Percentiles rank a stretch among this genome's conserved stretches.
These are phyloP conservation scores for Pisolithus albus DNA, from an alignment of 768 basidiomycete genomes.

Conservation along the genomic window DNA sequence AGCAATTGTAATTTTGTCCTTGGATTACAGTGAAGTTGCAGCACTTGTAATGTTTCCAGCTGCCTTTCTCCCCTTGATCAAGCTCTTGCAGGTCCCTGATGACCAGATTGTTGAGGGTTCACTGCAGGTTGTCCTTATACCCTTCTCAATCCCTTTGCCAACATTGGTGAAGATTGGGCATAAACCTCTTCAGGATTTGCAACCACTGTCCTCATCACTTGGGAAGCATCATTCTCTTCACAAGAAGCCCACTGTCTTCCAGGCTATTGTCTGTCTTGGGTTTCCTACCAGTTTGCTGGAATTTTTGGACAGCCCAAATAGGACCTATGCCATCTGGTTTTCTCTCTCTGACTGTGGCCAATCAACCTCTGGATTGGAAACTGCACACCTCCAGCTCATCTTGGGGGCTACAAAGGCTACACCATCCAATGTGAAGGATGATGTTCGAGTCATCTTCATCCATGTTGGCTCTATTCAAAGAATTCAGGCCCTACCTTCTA, in stretches of 20 bases:
- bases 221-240: background rate
- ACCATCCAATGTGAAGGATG: constrained; percentile 31
- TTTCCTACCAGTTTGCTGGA: constrained; percentile 45
- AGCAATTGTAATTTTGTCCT: constrained; percentile 38
- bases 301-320: constrained; percentile 34
- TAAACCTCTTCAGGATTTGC: constrained; percentile 8
- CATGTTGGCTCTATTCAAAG: constrained; percentile 51
- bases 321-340: constrained; percentile 47
- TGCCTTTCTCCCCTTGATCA: constrained; percentile 27
- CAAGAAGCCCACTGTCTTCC: constrained; percentile 15
- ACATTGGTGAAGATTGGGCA: constrained; percentile 9
- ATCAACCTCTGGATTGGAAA: constrained; percentile 35
- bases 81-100: constrained; percentile 37
- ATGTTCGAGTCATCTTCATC: constrained; percentile 53
- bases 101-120: constrained; percentile 10
- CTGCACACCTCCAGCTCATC: constrained; percentile 35
- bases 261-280: constrained; percentile 29
- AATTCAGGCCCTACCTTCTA: constrained; percentile 42
- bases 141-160: constrained; percentile 16
- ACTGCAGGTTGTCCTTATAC: constrained; percentile 23
- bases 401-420: constrained; percentile 39
- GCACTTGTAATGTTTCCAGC: constrained; percentile 52
- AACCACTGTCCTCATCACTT: background rate
- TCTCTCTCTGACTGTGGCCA: constrained; percentile 26
- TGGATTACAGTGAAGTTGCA: constrained; percentile 45